phyloP scores from a whole-genome alignment of 2,329 filamentous ascomycete species.

The Ophiobolus disseminans region DNA sequence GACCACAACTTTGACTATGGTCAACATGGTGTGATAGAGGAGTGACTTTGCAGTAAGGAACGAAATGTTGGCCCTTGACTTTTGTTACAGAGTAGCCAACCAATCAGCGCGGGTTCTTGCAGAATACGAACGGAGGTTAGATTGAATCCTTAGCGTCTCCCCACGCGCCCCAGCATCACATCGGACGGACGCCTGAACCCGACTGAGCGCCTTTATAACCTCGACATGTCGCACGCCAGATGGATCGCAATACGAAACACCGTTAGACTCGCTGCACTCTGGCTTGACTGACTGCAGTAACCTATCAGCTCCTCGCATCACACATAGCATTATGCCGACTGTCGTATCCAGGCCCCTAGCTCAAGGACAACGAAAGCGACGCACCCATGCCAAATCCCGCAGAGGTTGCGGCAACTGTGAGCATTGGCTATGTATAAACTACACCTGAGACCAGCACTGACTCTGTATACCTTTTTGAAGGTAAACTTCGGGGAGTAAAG shows the following conservation, averaged over 20 bases:
- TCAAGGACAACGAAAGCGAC: conserved; percentile 26
- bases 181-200: neutral
- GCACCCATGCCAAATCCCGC: conserved; percentile 61
- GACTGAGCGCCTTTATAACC: neutral
- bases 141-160: conserved; percentile 1
- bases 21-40: neutral
- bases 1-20: too few relatives aligned
- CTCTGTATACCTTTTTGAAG: too few relatives aligned
- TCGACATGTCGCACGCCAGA: neutral
- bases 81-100: neutral
- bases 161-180: neutral
- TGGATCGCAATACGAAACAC: neutral
- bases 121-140: conserved; percentile 16
- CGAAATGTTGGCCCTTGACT: too few relatives aligned
- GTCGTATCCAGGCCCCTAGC: conserved; percentile 13
- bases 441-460: too few relatives aligned
- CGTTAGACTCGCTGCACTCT: neutral
- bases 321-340: conserved; percentile 23
- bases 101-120: conserved; percentile 4
- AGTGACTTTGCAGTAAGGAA: too few relatives aligned
- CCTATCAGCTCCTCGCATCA: neutral
- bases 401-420: conserved; percentile 65
- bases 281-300: neutral
- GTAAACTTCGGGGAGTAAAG: conserved; percentile 62
- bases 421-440: too few relatives aligned